phyloP scores from a whole-genome alignment of 495 filamentous ascomycete species.

The Wilcoxina mikolae region DNA sequence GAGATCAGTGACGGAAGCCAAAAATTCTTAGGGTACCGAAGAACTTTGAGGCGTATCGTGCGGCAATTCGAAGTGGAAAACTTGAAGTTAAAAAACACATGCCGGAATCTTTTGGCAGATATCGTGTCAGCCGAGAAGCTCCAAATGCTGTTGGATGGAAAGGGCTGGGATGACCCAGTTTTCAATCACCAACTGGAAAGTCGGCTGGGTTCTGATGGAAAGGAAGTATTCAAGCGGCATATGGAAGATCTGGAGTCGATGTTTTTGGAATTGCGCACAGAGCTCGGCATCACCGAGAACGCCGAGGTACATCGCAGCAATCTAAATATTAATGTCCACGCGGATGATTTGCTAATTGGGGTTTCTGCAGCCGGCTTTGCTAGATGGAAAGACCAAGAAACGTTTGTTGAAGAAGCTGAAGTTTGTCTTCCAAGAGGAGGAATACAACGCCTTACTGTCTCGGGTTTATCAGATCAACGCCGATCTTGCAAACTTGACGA shows the following conservation, averaged over 20 bases:
- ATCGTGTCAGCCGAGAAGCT: slow-evolving; percentile 9
- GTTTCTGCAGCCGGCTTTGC: slow-evolving; percentile 3
- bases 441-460: slow-evolving; percentile 1
- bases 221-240: neutral
- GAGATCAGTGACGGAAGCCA: neutral
- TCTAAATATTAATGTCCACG: slow-evolving; percentile 5
- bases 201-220: neutral
- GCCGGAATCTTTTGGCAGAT: slow-evolving; percentile 22
- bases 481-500: neutral
- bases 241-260: neutral
- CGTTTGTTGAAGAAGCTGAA: slow-evolving; percentile 19
- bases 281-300: neutral
- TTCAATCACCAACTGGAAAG: slow-evolving; percentile 11
- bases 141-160: slow-evolving; percentile 14
- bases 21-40: neutral
- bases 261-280: neutral
- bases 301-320: neutral
- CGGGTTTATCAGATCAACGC: neutral
- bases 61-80: slow-evolving; percentile 14
- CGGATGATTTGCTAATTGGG: slow-evolving; percentile 1
- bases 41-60: slow-evolving; percentile 1
- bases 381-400: slow-evolving; percentile 8
- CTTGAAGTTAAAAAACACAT: slow-evolving; percentile 24
- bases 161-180: slow-evolving; percentile 2
- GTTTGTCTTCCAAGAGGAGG: slow-evolving; percentile 10